These are phyloP conservation scores for Ganoderma multipileum DNA, from an alignment of 1,284 basidiomycete species.

Conservation along the genomic window DNA sequence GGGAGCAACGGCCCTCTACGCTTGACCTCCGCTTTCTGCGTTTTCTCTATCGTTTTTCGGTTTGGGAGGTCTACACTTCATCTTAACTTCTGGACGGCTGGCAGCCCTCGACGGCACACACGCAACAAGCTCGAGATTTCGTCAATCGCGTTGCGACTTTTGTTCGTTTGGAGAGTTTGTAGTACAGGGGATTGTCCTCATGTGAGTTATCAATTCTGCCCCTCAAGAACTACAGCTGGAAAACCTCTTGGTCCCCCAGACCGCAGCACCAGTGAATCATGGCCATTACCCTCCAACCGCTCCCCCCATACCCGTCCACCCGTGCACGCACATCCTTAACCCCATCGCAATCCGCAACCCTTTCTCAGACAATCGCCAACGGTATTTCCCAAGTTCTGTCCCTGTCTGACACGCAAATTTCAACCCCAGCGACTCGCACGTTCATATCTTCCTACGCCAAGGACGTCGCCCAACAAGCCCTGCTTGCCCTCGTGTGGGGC, in stretches of 20 bases:
- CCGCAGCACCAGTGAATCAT: conserved; percentile 12
- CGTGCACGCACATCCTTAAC: conserved; percentile 56
- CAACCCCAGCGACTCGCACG: conserved; percentile 49
- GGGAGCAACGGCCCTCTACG: neutral
- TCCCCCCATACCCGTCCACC: conserved; percentile 61
- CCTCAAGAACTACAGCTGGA: too few relatives aligned
- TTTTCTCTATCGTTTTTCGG: neutral
- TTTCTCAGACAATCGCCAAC: conserved; percentile 55
- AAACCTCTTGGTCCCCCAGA: too few relatives aligned
- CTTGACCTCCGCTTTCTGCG: neutral
- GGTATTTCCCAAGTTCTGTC: conserved; percentile 54
- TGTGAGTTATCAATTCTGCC: neutral
- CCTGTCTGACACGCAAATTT: conserved; percentile 53
- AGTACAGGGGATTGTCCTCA: neutral
- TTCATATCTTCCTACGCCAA: conserved; percentile 66
- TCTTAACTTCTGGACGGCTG: too few relatives aligned
- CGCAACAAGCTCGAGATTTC: too few relatives aligned
- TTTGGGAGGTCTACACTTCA: too few relatives aligned
- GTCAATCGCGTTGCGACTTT: too few relatives aligned
- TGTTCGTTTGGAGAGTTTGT: too few relatives aligned
- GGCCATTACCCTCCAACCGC: conserved; percentile 31
- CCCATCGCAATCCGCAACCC: conserved; percentile 56
- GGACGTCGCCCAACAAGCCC: conserved; percentile 55
- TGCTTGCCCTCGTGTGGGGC: conserved; percentile 67
- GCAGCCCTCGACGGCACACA: too few relatives aligned